Evolutionary conservation across 1,139 yeast species (phyloP).

Genomic region (Pichia terricola): DNA sequence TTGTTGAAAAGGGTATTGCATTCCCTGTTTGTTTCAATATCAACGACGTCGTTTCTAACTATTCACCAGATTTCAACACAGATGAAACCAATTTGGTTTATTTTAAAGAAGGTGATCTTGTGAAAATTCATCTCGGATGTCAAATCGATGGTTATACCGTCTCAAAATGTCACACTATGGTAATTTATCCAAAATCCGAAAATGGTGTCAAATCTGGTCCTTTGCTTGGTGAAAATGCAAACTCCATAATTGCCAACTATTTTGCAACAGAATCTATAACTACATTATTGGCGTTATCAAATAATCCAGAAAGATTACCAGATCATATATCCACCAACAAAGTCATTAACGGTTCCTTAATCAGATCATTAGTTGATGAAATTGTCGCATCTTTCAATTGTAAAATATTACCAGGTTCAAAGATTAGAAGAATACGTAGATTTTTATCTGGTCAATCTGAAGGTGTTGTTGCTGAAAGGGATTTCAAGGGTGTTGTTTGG

Average conservation of each 20-base stretch:
- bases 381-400: conserved; percentile 77
- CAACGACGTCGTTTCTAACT: conserved; percentile 68
- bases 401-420: conserved; percentile 82
- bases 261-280: conserved; percentile 79
- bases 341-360: conserved; percentile 51
- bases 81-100: conserved; percentile 38
- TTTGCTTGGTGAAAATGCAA: conserved; percentile 74
- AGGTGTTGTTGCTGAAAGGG: conserved; percentile 83
- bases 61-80: conserved; percentile 65
- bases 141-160: conserved; percentile 95
- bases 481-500: conserved; percentile 91
- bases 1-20: conserved; percentile 72
- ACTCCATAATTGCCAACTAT: conserved; percentile 81
- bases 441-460: conserved; percentile 94
- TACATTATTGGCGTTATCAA: conserved; percentile 61
- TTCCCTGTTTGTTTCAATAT: conserved; percentile 85
- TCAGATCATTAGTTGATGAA: conserved; percentile 69
- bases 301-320: conserved; percentile 69
- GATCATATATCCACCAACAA: conserved; percentile 10
- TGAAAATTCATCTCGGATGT: conserved; percentile 75
- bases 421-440: conserved; percentile 83
- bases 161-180: conserved; percentile 75
- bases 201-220: conserved; percentile 60
- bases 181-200: conserved; percentile 52
- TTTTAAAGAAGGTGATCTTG: conserved; percentile 72